Conservation (phyloP, 2,329 filamentous ascomycete species). For the Aspergillus udagawae region DNA sequence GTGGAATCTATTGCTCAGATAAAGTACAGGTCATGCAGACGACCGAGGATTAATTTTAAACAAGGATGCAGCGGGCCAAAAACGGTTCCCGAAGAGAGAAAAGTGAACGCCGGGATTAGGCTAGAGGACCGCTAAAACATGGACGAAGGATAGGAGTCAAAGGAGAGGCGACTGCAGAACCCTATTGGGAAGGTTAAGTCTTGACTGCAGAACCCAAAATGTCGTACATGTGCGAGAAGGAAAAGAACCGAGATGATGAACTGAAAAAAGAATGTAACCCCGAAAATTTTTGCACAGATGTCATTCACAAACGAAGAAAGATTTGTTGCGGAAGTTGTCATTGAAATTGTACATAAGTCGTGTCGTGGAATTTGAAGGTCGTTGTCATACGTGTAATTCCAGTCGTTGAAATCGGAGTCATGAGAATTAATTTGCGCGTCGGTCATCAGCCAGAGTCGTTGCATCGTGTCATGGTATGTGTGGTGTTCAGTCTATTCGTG, state of each 20-base stretch:
- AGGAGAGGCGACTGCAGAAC: slow-evolving; percentile 20
- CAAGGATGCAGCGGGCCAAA: slow-evolving; percentile 1
- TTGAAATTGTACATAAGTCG: slow-evolving; percentile 21
- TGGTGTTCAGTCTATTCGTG: slow-evolving; percentile 1
- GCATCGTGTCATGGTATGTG: slow-evolving; percentile 14
- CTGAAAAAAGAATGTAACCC: slow-evolving; percentile 7
- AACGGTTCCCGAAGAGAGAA: slow-evolving; percentile 11
- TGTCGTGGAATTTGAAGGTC: slow-evolving; percentile 13
- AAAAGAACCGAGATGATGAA: slow-evolving; percentile 6
- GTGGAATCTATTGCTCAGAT: slow-evolving; percentile 9
- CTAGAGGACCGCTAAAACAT: slow-evolving; percentile 3
- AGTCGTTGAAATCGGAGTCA: slow-evolving; percentile 19
- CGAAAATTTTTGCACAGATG: slow-evolving; percentile 11
- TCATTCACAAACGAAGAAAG: slow-evolving; percentile 7
- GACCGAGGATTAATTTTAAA: slow-evolving; percentile 7
- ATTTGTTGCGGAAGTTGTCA: slow-evolving; percentile 8
- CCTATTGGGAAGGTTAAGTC: slow-evolving; percentile 8
- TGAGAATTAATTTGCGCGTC: slow-evolving; percentile 15
- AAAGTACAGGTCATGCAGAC: slow-evolving; percentile 12
- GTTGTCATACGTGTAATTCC: slow-evolving; percentile 17
- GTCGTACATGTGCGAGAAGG: slow-evolving; percentile 15
- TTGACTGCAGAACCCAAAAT: slow-evolving; percentile 12
- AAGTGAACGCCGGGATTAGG: slow-evolving; percentile 12
- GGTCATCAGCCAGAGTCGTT: slow-evolving; percentile 13
- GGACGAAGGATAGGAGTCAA: slow-evolving; percentile 8